These are phyloP conservation scores for Hortiboletus flavorubellus DNA, from an alignment of 768 basidiomycete genomes.

Conservation along the genomic window DNA sequence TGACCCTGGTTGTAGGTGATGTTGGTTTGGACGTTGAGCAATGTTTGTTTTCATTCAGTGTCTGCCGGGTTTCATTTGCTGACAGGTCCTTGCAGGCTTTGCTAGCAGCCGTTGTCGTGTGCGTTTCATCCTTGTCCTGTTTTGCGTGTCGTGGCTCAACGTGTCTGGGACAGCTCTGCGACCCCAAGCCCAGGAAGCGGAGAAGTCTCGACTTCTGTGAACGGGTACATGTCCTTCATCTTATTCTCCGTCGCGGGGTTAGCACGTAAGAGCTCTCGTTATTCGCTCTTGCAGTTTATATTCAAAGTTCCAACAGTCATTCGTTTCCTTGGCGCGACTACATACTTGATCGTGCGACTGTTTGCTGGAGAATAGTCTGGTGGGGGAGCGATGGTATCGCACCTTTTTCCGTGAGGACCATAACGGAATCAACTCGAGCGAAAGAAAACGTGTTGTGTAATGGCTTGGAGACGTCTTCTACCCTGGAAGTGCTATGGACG, in stretches of 20 bases:
- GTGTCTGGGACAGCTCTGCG: constrained; percentile 23
- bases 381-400: background rate
- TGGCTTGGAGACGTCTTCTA: background rate
- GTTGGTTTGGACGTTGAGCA: constrained; percentile 85
- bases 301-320: constrained; percentile 51
- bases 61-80: constrained; percentile 6
- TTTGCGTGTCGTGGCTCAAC: background rate
- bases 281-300: background rate
- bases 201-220: constrained; percentile 54
- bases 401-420: too few species aligned
- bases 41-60: constrained; percentile 46
- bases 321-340: constrained; percentile 77
- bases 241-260: constrained; percentile 86
- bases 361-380: constrained; percentile 75
- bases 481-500: constrained; percentile 9
- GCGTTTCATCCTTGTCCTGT: constrained; percentile 31
- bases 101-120: constrained; percentile 74
- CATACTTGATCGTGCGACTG: constrained; percentile 80
- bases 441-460: background rate
- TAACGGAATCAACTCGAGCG: background rate
- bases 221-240: constrained; percentile 87
- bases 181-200: constrained; percentile 48
- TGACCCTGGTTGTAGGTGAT: constrained; percentile 49
- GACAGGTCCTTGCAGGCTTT: constrained; percentile 43
- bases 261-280: constrained; percentile 58